Conservation (phyloP, 192 early-diverging fungal species). For the Podila horticola region DNA sequence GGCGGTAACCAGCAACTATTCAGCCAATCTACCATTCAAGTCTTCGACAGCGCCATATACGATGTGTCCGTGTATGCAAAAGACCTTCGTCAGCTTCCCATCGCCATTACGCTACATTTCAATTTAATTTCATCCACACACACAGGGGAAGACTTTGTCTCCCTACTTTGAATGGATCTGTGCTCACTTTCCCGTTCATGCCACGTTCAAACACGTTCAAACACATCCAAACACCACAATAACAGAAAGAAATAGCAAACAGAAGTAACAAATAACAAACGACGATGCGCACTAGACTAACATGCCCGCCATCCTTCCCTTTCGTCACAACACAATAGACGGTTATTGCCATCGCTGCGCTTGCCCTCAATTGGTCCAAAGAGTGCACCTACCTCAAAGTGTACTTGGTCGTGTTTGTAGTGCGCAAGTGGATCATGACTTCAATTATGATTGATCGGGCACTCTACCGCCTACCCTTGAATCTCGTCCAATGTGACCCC, state of each 20-base stretch:
- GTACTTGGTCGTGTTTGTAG: conserved; percentile 28
- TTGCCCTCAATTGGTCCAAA: conserved; percentile 16
- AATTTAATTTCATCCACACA: no score
- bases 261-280: conserved; percentile 11
- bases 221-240: background rate
- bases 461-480: conserved; percentile 32
- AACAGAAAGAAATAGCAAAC: background rate
- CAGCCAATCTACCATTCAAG: no score
- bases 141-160: background rate
- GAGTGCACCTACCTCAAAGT: conserved; percentile 37
- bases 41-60: no score
- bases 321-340: conserved; percentile 9
- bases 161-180: background rate
- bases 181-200: conserved; percentile 1
- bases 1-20: no score
- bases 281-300: background rate
- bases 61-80: no score
- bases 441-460: conserved; percentile 34
- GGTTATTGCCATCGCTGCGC: conserved; percentile 8
- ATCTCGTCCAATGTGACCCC: conserved; percentile 25
- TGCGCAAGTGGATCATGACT: conserved; percentile 33
- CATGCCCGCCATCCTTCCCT: background rate
- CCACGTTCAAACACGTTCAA: no score
- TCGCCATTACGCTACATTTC: no score
- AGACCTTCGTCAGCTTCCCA: no score